Percentiles rank a stretch among this genome's conserved stretches.
Conservation (phyloP, 306 rosid species). For the Spatholobus suberectus region DNA sequence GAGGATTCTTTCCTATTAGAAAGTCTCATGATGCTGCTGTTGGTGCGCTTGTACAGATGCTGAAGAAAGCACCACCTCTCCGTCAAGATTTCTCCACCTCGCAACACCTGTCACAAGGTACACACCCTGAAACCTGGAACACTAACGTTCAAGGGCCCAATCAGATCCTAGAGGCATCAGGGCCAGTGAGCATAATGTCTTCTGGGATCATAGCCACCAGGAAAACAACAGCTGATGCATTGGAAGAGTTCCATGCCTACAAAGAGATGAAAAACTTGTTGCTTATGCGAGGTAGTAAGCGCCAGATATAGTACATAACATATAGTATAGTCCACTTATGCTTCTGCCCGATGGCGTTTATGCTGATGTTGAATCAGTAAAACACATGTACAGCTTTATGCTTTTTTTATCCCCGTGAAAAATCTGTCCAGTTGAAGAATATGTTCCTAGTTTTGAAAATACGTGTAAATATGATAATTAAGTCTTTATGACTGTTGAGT, state of each 20-base stretch:
- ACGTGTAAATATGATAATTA: slow-evolving; percentile 40
- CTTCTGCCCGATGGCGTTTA: slow-evolving; percentile 2
- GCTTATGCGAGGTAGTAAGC: slow-evolving; percentile 50
- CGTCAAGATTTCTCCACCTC: slow-evolving; percentile 62
- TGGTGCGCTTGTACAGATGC: slow-evolving; percentile 76
- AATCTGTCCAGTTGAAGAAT: slow-evolving; percentile 27
- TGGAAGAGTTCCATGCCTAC: slow-evolving; percentile 84
- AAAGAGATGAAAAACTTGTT: slow-evolving; percentile 71
- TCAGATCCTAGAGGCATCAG: slow-evolving; percentile 41
- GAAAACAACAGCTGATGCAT: slow-evolving; percentile 82
- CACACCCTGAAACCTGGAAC: slow-evolving; percentile 48
- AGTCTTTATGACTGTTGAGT: slow-evolving; percentile 20
- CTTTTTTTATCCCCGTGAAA: slow-evolving; percentile 43
- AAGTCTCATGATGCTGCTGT: slow-evolving; percentile 87
- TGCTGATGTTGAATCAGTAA: slow-evolving; percentile 28
- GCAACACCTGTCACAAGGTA: slow-evolving; percentile 36
- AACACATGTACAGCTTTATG: slow-evolving; percentile 29
- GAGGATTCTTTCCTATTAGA: slow-evolving; percentile 63
- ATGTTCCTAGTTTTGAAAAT: slow-evolving; percentile 39
- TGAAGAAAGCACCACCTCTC: slow-evolving; percentile 84
- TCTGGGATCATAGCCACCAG: slow-evolving; percentile 44
- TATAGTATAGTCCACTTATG: slow-evolving; percentile 3
- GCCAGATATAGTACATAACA: slow-evolving; percentile 40
- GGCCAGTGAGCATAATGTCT: slow-evolving; percentile 50
- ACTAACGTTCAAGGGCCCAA: slow-evolving; percentile 45